Percentiles rank a stretch among this genome's conserved stretches.
These are phyloP conservation scores for Aspergillus melleus DNA, from an alignment of 2,329 filamentous ascomycete genomes.

Conservation along the genomic window DNA sequence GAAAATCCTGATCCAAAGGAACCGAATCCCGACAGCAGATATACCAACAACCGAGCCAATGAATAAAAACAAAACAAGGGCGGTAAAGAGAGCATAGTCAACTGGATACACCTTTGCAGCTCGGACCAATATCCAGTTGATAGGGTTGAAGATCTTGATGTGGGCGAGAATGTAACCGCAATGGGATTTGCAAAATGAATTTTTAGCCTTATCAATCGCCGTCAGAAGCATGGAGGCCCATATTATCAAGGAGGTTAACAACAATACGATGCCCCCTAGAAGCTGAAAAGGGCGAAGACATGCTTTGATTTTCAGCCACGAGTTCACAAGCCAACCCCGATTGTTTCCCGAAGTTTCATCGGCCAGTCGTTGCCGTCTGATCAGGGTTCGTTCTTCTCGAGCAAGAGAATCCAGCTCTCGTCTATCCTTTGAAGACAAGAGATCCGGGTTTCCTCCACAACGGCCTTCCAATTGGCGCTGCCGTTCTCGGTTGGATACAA, in stretches of 20 bases:
- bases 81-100: conserved; percentile 85
- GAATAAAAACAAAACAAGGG: conserved; percentile 86
- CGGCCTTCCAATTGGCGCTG: conserved; percentile 89
- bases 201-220: conserved; percentile 92
- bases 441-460: conserved; percentile 71
- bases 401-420: conserved; percentile 84
- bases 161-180: conserved; percentile 90
- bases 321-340: conserved; percentile 69
- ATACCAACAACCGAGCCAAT: conserved; percentile 83
- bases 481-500: conserved; percentile 85
- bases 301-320: conserved; percentile 78
- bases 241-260: conserved; percentile 71
- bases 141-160: conserved; percentile 90
- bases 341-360: conserved; percentile 68
- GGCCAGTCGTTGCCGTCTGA: conserved; percentile 83
- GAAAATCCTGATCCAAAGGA: conserved; percentile 94
- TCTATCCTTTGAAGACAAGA: conserved; percentile 79
- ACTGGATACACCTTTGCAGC: conserved; percentile 82
- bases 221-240: conserved; percentile 95
- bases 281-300: conserved; percentile 87
- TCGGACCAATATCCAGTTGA: conserved; percentile 86
- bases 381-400: conserved; percentile 87
- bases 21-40: conserved; percentile 84
- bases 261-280: conserved; percentile 74
- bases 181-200: conserved; percentile 84